Percentiles rank a stretch among this genome's conserved stretches.
Evolutionary conservation across 1,284 basidiomycete genomes (phyloP).

Genomic region (Inonotus obliquus): DNA sequence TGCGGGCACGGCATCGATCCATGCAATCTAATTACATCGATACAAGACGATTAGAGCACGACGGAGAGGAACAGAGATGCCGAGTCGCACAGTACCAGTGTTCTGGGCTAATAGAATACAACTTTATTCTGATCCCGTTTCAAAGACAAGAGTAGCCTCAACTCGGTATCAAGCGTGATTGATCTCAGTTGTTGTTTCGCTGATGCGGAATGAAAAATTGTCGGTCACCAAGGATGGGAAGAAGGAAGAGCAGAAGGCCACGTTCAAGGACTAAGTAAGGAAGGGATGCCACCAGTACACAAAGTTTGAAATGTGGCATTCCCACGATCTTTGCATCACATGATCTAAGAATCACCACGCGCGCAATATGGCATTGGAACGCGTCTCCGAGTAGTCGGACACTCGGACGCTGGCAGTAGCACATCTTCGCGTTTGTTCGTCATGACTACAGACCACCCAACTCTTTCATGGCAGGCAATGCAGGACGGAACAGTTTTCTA

Average conservation of each 20-base stretch:
- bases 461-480: slow-evolving; percentile 75
- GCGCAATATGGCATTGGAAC: neutral
- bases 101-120: neutral
- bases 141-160: neutral
- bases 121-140: neutral
- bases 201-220: too few relatives aligned
- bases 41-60: neutral
- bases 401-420: neutral
- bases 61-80: neutral
- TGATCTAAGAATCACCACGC: neutral
- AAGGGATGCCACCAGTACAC: too few relatives aligned
- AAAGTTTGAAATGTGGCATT: too few relatives aligned
- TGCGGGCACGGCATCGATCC: neutral
- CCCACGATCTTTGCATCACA: neutral
- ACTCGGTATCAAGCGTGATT: too few relatives aligned
- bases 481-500: slow-evolving; percentile 77
- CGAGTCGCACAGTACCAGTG: neutral
- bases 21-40: neutral
- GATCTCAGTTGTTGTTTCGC: too few relatives aligned
- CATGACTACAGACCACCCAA: slow-evolving; percentile 56
- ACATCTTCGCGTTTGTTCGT: neutral
- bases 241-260: too few relatives aligned
- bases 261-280: too few relatives aligned
- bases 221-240: too few relatives aligned
- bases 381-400: neutral